These are phyloP conservation scores for Acacia crassicarpa DNA, from an alignment of 306 rosid genomes.

Conservation along the genomic window DNA sequence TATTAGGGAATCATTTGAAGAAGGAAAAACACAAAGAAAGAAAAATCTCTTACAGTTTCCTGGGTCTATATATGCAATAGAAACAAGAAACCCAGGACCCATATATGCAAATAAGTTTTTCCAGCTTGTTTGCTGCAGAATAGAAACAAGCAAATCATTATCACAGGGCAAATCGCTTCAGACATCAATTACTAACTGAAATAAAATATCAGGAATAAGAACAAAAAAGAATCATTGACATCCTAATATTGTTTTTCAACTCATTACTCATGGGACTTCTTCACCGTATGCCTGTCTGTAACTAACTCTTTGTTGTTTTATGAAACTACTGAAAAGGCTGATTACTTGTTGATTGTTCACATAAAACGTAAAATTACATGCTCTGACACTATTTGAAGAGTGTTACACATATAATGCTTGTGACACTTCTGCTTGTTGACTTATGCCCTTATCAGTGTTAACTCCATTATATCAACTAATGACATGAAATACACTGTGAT, in stretches of 20 bases:
- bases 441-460: background rate
- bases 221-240: background rate
- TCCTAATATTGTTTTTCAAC: background rate
- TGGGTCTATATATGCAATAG: slow-evolving; percentile 97
- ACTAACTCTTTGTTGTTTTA: background rate
- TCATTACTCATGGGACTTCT: background rate
- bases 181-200: background rate
- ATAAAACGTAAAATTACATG: slow-evolving; percentile 1
- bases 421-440: background rate
- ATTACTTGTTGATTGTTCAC: slow-evolving; percentile 2
- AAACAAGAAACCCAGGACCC: slow-evolving; percentile 99
- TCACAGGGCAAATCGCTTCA: slow-evolving; percentile 23
- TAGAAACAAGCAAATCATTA: slow-evolving; percentile 25
- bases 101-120: slow-evolving; percentile 86
- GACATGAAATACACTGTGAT: background rate
- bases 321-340: background rate
- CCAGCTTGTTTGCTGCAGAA: slow-evolving; percentile 86
- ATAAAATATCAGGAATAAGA: background rate
- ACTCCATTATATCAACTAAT: background rate
- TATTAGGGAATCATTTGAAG: slow-evolving; percentile 7
- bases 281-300: slow-evolving; percentile 3
- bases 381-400: background rate
- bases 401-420: background rate
- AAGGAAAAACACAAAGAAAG: background rate
- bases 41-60: slow-evolving; percentile 80